These are phyloP conservation scores for Penicillium freii DNA, from an alignment of 2,329 filamentous ascomycete genomes.

Conservation along the genomic window DNA sequence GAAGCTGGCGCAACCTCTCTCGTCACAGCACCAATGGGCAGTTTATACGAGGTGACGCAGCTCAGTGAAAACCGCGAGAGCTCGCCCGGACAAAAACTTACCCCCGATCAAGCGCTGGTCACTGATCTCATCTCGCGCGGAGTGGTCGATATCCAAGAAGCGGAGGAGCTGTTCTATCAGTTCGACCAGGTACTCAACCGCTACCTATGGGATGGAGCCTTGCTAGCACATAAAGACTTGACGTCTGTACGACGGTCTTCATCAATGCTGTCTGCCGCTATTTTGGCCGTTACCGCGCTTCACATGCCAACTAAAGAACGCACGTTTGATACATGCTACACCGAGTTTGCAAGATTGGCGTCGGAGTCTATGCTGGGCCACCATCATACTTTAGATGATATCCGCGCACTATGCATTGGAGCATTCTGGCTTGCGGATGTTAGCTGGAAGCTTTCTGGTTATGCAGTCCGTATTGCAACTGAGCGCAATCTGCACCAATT, in stretches of 20 bases:
- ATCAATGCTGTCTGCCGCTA: slow-evolving; percentile 42
- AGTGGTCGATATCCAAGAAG: slow-evolving; percentile 45
- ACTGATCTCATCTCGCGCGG: slow-evolving; percentile 55
- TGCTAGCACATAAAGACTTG: slow-evolving; percentile 48
- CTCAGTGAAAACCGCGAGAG: slow-evolving; percentile 38
- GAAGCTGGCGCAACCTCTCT: slow-evolving; percentile 37
- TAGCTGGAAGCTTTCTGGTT: slow-evolving; percentile 48
- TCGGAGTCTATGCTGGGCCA: slow-evolving; percentile 54
- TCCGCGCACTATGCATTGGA: slow-evolving; percentile 54
- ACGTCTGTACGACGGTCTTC: slow-evolving; percentile 49
- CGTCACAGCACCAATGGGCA: slow-evolving; percentile 48
- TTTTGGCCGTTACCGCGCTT: slow-evolving; percentile 52
- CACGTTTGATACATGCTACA: slow-evolving; percentile 50
- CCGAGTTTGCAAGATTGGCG: slow-evolving; percentile 53
- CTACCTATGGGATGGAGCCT: slow-evolving; percentile 45
- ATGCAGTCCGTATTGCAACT: slow-evolving; percentile 44
- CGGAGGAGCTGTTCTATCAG: slow-evolving; percentile 43
- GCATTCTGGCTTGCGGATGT: slow-evolving; percentile 58
- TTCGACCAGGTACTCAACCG: slow-evolving; percentile 44
- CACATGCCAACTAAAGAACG: slow-evolving; percentile 49
- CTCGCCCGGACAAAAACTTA: slow-evolving; percentile 32
- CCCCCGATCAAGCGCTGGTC: slow-evolving; percentile 36
- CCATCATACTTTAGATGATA: slow-evolving; percentile 51
- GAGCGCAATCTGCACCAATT: slow-evolving; percentile 45
- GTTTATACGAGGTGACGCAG: slow-evolving; percentile 51